These are phyloP conservation scores for Clarkia xantiana DNA, from an alignment of 345 rosid genomes.

Conservation along the genomic window DNA sequence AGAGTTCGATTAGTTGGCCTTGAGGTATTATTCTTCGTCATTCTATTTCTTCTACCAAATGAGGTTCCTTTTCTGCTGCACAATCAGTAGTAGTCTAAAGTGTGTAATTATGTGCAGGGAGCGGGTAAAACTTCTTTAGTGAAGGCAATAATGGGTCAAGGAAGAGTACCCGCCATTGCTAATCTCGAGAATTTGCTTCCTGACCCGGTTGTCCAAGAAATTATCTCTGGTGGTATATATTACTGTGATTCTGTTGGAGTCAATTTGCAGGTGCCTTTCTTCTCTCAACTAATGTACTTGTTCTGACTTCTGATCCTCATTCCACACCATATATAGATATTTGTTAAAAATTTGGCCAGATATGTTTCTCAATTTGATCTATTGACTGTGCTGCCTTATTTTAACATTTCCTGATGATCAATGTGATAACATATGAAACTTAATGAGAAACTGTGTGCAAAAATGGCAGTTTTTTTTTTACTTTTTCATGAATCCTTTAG, in stretches of 20 bases:
- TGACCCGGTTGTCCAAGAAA: slow-evolving; percentile 50
- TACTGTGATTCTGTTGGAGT: slow-evolving; percentile 63
- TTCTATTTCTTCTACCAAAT: background rate
- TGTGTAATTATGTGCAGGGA: slow-evolving; percentile 30
- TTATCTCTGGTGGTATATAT: slow-evolving; percentile 73
- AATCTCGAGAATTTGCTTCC: slow-evolving; percentile 43
- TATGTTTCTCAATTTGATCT: no score
- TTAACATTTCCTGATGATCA: no score
- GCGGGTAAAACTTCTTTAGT: slow-evolving; percentile 88
- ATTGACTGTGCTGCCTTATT: no score
- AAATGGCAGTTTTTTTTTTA: no score
- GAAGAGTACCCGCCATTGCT: slow-evolving; percentile 22
- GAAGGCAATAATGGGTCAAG: slow-evolving; percentile 54
- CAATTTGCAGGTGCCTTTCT: slow-evolving; percentile 58
- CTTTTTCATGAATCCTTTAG: no score
- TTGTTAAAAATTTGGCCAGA: no score
- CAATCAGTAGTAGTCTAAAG: background rate
- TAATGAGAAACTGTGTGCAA: no score
- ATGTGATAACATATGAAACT: no score
- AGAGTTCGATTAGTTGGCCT: slow-evolving; percentile 88
- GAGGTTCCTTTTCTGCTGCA: background rate
- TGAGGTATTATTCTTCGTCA: slow-evolving; percentile 38
- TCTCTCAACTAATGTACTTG: background rate
- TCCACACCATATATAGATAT: no score
- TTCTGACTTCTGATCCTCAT: background rate